Percentiles rank a stretch among this genome's conserved stretches.
phyloP scores from a whole-genome alignment of 1,284 basidiomycete genomes.

The Irpex lacteus region DNA sequence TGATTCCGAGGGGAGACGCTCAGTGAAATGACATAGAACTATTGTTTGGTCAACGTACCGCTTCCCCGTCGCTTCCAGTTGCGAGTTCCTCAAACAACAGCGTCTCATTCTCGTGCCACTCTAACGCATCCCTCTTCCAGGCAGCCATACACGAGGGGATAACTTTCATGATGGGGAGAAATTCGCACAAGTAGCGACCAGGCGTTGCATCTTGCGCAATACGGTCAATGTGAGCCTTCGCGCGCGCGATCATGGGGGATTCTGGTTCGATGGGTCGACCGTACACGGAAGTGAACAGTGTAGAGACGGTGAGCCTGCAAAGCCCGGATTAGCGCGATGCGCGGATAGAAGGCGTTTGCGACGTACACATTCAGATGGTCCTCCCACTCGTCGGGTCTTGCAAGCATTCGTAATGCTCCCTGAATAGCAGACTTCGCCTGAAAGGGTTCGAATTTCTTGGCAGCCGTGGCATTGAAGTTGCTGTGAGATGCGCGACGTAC shows the following conservation, averaged over 20 bases:
- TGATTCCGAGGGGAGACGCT: background rate
- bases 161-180: conserved; percentile 6
- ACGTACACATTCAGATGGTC: background rate
- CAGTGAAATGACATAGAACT: too few species aligned
- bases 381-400: background rate
- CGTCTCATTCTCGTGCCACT: conserved; percentile 9
- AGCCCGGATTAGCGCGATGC: too few species aligned
- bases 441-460: background rate
- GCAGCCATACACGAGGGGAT: conserved; percentile 10
- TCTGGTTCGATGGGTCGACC: background rate
- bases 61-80: background rate
- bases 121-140: conserved; percentile 10
- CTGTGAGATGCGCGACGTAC: background rate
- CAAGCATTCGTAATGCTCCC: background rate
- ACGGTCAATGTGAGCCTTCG: background rate
- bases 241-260: background rate
- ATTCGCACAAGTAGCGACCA: background rate
- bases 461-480: background rate
- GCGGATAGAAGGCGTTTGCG: background rate
- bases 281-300: background rate
- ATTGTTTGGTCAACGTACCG: background rate
- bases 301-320: background rate
- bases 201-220: background rate
- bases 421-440: background rate
- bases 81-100: conserved; percentile 6